Evolutionary conservation across 768 basidiomycete species (phyloP).

Genomic region (Podaxis rugospora): DNA sequence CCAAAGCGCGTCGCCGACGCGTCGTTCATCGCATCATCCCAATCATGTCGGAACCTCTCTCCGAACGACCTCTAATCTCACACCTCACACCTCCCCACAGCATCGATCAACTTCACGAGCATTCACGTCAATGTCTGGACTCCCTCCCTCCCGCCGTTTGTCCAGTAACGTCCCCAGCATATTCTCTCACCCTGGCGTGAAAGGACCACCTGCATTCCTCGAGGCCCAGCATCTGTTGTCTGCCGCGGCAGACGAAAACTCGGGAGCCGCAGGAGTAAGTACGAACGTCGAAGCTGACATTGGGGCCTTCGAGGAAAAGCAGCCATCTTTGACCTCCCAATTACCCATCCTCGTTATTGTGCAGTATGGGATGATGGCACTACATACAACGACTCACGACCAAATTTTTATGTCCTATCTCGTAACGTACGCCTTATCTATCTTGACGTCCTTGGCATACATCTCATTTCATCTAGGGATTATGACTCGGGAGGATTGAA

Average conservation of each 20-base stretch:
- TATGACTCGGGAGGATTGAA: slow-evolving; percentile 87
- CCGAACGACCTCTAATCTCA: slow-evolving; percentile 26
- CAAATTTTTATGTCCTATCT: slow-evolving; percentile 74
- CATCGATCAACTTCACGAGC: slow-evolving; percentile 10
- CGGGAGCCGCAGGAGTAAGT: slow-evolving; percentile 14
- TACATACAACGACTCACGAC: slow-evolving; percentile 88
- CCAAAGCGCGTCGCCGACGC: slow-evolving; percentile 16
- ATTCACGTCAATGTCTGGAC: slow-evolving; percentile 3
- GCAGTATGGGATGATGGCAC: slow-evolving; percentile 85
- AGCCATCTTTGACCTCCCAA: slow-evolving; percentile 64
- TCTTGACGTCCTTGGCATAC: background rate
- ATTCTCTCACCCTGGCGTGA: slow-evolving; percentile 80
- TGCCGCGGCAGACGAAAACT: slow-evolving; percentile 32
- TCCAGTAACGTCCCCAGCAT: slow-evolving; percentile 67
- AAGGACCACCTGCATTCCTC: slow-evolving; percentile 68
- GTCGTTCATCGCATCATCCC: slow-evolving; percentile 23
- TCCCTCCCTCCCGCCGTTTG: slow-evolving; percentile 37
- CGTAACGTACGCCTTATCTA: background rate
- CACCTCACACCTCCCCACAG: slow-evolving; percentile 27
- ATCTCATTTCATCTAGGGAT: slow-evolving; percentile 41
- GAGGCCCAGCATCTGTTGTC: slow-evolving; percentile 65
- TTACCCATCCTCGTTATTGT: slow-evolving; percentile 82
- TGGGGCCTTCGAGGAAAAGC: slow-evolving; percentile 46
- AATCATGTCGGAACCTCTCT: slow-evolving; percentile 22
- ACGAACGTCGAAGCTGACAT: slow-evolving; percentile 38